Percentiles rank a stretch among this genome's conserved stretches.
These are phyloP conservation scores for Russula earlei DNA, from an alignment of 768 basidiomycete genomes.

Conservation along the genomic window DNA sequence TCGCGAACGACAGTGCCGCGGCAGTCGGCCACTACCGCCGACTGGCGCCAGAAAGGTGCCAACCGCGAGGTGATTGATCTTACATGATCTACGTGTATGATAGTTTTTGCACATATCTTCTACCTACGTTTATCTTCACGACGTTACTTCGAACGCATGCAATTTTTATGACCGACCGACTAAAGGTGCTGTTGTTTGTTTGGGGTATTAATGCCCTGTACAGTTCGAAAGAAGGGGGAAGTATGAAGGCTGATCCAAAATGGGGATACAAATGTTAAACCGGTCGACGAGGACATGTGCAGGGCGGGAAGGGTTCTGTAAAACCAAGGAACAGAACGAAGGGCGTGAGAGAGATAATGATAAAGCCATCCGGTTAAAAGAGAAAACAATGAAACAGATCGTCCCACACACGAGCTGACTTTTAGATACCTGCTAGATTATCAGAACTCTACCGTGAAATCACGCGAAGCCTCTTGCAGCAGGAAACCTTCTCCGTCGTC, in stretches of 20 bases:
- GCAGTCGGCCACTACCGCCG: too few species aligned
- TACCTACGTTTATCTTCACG: not conserved
- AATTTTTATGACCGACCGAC: not conserved
- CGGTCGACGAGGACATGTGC: too few species aligned
- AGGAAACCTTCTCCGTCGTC: constrained; percentile 23
- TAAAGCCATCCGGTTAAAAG: constrained; percentile 1
- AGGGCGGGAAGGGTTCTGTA: not conserved
- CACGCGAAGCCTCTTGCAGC: constrained; percentile 26
- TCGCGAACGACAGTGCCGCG: constrained; percentile 6
- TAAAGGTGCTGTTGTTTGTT: not conserved
- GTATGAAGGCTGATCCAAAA: not conserved
- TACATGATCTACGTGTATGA: constrained; percentile 24
- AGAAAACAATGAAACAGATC: not conserved
- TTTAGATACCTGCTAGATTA: not conserved
- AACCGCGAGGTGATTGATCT: constrained; percentile 33
- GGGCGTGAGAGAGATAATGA: constrained; percentile 10
- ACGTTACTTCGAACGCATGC: not conserved
- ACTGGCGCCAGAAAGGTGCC: not conserved
- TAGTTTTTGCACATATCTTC: not conserved
- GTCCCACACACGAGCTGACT: not conserved
- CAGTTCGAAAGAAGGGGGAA: not conserved
- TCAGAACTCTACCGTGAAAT: constrained; percentile 24
- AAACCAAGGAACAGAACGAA: not conserved
- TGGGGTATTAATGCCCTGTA: constrained; percentile 8
- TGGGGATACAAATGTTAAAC: constrained; percentile 1